Percentiles rank a stretch among this genome's conserved stretches.
Evolutionary conservation across 768 basidiomycete species (phyloP).

Genomic region (Strobilomyces confusus): DNA sequence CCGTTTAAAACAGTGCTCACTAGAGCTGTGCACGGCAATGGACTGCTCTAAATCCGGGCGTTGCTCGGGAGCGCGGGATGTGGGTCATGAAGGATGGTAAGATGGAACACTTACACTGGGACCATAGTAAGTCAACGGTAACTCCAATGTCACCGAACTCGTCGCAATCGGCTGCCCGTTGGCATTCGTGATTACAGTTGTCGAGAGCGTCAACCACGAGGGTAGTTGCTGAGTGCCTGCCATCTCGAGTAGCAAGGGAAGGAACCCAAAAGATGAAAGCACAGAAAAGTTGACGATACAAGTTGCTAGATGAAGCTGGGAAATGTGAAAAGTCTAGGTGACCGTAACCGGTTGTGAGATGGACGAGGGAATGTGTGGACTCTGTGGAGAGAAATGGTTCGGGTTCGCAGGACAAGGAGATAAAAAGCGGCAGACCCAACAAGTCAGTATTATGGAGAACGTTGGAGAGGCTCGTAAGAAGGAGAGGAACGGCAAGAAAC

Average conservation of each 20-base stretch:
- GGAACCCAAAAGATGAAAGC: constrained; percentile 6
- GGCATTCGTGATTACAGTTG: constrained; percentile 48
- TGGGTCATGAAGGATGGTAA: not conserved
- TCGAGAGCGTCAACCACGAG: constrained; percentile 63
- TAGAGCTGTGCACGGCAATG: not conserved
- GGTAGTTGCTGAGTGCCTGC: constrained; percentile 60
- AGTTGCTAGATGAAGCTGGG: constrained; percentile 3
- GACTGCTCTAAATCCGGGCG: not conserved
- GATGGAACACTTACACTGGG: constrained; percentile 59
- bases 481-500: constrained; percentile 2
- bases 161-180: constrained; percentile 54
- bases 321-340: constrained; percentile 1
- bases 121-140: constrained; percentile 80
- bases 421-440: constrained; percentile 10
- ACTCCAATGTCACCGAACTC: constrained; percentile 52
- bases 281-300: constrained; percentile 2
- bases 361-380: constrained; percentile 25
- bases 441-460: constrained; percentile 14
- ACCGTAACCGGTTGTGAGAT: constrained; percentile 1
- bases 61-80: not conserved
- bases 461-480: constrained; percentile 17
- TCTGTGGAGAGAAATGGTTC: constrained; percentile 8
- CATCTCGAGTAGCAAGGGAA: constrained; percentile 19
- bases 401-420: not conserved
- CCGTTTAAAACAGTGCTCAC: not conserved